Conservation (phyloP, 257 asterid genomes). For the Solanum gandarillasii region DNA sequence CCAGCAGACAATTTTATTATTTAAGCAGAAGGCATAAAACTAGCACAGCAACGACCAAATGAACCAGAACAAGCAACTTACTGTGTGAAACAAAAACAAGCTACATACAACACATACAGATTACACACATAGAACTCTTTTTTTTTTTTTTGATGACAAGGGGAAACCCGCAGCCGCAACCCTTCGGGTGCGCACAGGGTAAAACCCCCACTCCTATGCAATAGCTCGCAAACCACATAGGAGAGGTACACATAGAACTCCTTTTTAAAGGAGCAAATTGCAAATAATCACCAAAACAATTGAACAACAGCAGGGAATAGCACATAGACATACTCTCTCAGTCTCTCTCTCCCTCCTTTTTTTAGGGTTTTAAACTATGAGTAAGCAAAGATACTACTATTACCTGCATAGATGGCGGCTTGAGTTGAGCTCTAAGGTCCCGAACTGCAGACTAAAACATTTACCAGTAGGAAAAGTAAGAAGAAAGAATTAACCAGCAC, state of each 20-base stretch:
- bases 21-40: not conserved
- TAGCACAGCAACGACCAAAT: not conserved
- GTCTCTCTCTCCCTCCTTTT: not conserved
- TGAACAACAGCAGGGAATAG: not conserved
- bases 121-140: not conserved
- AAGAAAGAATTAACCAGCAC: not conserved
- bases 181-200: too few relatives aligned
- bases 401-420: constrained; percentile 99
- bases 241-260: not conserved
- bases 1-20: not conserved
- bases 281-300: not conserved
- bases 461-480: constrained; percentile 1
- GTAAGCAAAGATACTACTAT: not conserved
- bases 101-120: not conserved
- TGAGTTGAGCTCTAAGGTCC: constrained; percentile 90
- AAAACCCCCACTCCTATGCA: too few relatives aligned
- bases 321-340: not conserved
- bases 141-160: not conserved
- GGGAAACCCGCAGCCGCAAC: too few relatives aligned
- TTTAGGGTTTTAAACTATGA: not conserved
- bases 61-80: not conserved
- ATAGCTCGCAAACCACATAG: too few relatives aligned
- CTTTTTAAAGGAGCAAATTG: not conserved
- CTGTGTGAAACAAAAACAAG: not conserved
- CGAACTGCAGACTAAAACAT: constrained; percentile 72